These are phyloP conservation scores for Microthlaspi erraticum DNA, from an alignment of 345 rosid species.

Conservation along the genomic window DNA sequence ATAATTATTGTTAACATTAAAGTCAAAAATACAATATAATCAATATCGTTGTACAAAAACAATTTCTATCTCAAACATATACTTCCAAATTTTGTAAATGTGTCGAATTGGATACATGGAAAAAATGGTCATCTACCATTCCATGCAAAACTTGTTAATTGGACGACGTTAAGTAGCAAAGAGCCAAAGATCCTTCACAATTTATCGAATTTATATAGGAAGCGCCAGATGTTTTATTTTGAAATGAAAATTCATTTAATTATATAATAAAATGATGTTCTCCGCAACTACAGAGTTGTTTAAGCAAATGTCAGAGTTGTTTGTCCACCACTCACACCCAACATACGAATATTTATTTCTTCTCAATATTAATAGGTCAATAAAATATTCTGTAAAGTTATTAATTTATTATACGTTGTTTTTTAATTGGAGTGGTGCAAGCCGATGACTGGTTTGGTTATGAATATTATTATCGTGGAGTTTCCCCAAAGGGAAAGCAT, in stretches of 20 bases:
- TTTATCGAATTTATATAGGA: slow-evolving; percentile 24
- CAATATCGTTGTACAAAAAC: too few relatives aligned
- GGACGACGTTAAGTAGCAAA: slow-evolving; percentile 11
- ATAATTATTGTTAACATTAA: too few relatives aligned
- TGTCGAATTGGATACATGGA: background rate
- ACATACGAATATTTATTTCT: slow-evolving; percentile 37
- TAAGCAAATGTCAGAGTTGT: slow-evolving; percentile 44
- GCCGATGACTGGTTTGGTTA: slow-evolving; percentile 44
- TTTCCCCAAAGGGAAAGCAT: slow-evolving; percentile 50
- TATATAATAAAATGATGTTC: slow-evolving; percentile 18
- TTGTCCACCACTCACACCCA: slow-evolving; percentile 52
- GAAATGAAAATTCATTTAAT: background rate
- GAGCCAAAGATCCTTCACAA: slow-evolving; percentile 9
- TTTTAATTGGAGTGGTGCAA: slow-evolving; percentile 41
- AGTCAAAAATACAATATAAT: too few relatives aligned
- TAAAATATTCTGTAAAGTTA: slow-evolving; percentile 35
- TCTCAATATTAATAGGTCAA: slow-evolving; percentile 6
- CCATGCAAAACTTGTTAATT: slow-evolving; percentile 21
- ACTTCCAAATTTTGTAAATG: background rate
- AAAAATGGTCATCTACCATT: background rate
- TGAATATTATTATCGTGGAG: slow-evolving; percentile 39
- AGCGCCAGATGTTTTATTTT: slow-evolving; percentile 2
- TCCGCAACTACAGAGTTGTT: slow-evolving; percentile 31
- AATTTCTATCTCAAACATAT: too few relatives aligned
- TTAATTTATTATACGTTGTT: slow-evolving; percentile 27